Evolutionary conservation across 2,329 filamentous ascomycete genomes (phyloP).

Genomic region (Cadophora malorum): DNA sequence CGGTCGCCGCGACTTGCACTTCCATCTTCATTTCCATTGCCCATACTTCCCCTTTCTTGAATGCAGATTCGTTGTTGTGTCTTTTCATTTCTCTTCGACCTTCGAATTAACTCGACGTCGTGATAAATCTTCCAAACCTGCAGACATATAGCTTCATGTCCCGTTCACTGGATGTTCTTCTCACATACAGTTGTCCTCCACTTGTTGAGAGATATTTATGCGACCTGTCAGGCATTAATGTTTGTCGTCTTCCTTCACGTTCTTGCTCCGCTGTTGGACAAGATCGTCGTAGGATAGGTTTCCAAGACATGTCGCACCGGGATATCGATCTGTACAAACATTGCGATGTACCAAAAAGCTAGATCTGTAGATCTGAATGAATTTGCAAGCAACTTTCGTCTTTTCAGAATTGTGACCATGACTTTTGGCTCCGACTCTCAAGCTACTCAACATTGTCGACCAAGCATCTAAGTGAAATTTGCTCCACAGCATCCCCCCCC

Average conservation of each 20-base stretch:
- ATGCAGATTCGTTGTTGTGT: constrained; percentile 14
- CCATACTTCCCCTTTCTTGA: constrained; percentile 16
- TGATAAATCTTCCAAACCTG: constrained; percentile 14
- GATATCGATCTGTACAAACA: constrained; percentile 22
- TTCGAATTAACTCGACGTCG: constrained; percentile 15
- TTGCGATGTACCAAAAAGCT: constrained; percentile 3
- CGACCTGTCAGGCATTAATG: constrained; percentile 15
- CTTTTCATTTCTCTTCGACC: constrained; percentile 2
- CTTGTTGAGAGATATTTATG: constrained; percentile 20
- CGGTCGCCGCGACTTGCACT: neutral
- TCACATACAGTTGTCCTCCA: constrained; percentile 16
- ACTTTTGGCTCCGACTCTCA: neutral
- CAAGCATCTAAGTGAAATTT: too few species aligned
- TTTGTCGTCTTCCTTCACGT: constrained; percentile 24
- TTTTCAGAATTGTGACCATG: neutral
- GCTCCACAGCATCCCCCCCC: too few species aligned
- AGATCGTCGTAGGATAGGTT: constrained; percentile 35
- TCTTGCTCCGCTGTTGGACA: constrained; percentile 35
- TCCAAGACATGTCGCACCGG: constrained; percentile 15
- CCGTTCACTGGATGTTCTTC: neutral
- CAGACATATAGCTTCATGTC: constrained; percentile 22
- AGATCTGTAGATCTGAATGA: constrained; percentile 3
- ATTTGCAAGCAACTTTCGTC: neutral
- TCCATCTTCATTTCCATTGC: constrained; percentile 20
- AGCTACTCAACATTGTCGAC: neutral